Evolutionary conservation across 202 grass and related monocot genomes (phyloP).

Genomic region (Setaria viridis): DNA sequence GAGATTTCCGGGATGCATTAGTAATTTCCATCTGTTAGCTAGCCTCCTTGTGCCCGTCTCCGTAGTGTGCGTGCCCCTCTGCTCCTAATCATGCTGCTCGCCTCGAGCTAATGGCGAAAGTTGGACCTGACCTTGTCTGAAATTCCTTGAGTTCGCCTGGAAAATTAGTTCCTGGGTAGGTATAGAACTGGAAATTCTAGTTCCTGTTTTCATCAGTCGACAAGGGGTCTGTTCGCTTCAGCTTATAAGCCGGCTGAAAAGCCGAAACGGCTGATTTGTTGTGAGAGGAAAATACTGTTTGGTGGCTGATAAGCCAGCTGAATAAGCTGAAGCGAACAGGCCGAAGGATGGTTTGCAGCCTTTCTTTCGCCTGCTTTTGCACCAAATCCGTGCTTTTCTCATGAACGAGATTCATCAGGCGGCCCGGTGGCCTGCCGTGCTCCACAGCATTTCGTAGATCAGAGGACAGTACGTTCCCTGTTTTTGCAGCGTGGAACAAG

Average conservation of each 20-base stretch:
- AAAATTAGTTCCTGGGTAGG: slow-evolving; percentile 16
- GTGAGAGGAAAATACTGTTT: no score
- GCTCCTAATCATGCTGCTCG: not conserved
- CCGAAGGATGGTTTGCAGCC: not conserved
- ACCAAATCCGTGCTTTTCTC: not conserved
- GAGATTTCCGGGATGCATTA: not conserved
- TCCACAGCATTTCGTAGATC: not conserved
- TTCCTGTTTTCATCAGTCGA: not conserved
- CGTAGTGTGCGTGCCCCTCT: not conserved
- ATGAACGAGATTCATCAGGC: not conserved
- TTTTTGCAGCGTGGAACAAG: not conserved
- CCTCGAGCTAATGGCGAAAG: not conserved
- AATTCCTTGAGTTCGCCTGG: not conserved
- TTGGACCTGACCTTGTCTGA: not conserved
- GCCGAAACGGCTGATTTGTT: no score
- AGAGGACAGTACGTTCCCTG: not conserved
- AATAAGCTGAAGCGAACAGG: no score
- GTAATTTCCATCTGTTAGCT: not conserved
- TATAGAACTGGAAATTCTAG: not conserved
- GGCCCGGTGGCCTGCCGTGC: not conserved
- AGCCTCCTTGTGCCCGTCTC: not conserved
- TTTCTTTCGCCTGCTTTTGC: not conserved
- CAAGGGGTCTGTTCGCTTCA: no score
- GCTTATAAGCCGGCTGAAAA: no score
- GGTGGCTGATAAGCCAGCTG: no score